These are phyloP conservation scores for Westerdykella sp. DNA, from an alignment of 2,329 filamentous ascomycete genomes.

Conservation along the genomic window DNA sequence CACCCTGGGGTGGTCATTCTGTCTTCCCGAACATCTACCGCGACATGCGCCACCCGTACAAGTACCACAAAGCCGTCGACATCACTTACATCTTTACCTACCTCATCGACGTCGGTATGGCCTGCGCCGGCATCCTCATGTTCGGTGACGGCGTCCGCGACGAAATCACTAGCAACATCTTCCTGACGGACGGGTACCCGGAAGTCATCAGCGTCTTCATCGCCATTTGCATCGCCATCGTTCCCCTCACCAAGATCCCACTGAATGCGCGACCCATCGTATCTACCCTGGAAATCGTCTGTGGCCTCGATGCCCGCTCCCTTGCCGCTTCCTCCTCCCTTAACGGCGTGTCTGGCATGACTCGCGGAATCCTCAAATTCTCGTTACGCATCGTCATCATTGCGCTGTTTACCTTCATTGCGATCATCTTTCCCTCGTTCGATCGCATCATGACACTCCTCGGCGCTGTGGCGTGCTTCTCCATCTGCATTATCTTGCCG, in stretches of 20 bases:
- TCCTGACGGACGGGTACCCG: slow-evolving; percentile 69
- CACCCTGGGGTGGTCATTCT: slow-evolving; percentile 63
- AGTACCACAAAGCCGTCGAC: slow-evolving; percentile 68
- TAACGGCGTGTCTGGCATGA: slow-evolving; percentile 50
- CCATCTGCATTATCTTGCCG: slow-evolving; percentile 88
- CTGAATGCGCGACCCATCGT: slow-evolving; percentile 84
- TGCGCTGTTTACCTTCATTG: slow-evolving; percentile 67
- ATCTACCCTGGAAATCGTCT: slow-evolving; percentile 73
- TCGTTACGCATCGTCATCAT: slow-evolving; percentile 60
- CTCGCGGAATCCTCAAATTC: slow-evolving; percentile 54
- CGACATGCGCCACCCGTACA: slow-evolving; percentile 75
- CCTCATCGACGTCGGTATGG: slow-evolving; percentile 72
- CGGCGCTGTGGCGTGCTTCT: slow-evolving; percentile 84
- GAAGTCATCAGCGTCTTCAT: slow-evolving; percentile 67
- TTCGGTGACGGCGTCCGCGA: slow-evolving; percentile 85
- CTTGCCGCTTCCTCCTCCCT: slow-evolving; percentile 47
- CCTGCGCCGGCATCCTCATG: slow-evolving; percentile 82
- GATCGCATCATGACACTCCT: slow-evolving; percentile 89
- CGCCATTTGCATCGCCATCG: slow-evolving; percentile 81
- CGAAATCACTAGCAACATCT: slow-evolving; percentile 85
- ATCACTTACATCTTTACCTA: slow-evolving; percentile 83
- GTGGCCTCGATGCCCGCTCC: slow-evolving; percentile 59
- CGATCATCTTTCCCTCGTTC: slow-evolving; percentile 69
- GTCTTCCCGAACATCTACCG: slow-evolving; percentile 82
- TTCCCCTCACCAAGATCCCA: slow-evolving; percentile 92